phyloP scores from a whole-genome alignment of 768 basidiomycete genomes.

The Tulasnella sp. region DNA sequence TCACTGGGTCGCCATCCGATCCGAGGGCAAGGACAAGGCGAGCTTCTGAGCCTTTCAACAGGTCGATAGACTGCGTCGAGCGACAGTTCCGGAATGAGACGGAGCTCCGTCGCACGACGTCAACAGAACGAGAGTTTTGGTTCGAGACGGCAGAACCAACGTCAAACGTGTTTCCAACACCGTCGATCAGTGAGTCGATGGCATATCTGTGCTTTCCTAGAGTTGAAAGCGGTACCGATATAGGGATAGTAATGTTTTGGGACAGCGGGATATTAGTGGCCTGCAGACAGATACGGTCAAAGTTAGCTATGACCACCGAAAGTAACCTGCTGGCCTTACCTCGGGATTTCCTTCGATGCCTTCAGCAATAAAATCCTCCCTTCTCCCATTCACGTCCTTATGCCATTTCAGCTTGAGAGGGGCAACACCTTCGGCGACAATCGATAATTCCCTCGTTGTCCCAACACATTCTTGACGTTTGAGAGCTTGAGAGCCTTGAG shows the following conservation, averaged over 20 bases:
- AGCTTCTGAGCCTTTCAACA: conserved; percentile 59
- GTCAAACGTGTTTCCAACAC: conserved; percentile 58
- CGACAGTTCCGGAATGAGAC: conserved; percentile 65
- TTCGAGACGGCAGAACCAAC: conserved; percentile 22
- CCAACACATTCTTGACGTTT: conserved; percentile 42
- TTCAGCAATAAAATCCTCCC: conserved; percentile 66
- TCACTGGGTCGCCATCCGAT: conserved; percentile 45
- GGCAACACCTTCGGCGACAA: conserved; percentile 21
- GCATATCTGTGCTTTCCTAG: conserved; percentile 60
- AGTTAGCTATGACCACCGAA: not conserved
- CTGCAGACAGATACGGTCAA: conserved; percentile 12
- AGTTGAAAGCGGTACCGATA: conserved; percentile 48
- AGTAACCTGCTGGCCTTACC: conserved; percentile 1
- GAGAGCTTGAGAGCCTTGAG: conserved; percentile 29
- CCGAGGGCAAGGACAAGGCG: conserved; percentile 39
- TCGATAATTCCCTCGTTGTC: conserved; percentile 39
- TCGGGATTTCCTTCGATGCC: conserved; percentile 58
- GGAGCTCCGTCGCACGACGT: conserved; percentile 57
- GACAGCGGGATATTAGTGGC: conserved; percentile 13
- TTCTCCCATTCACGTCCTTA: conserved; percentile 49
- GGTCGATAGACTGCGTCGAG: conserved; percentile 51
- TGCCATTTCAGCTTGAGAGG: conserved; percentile 61
- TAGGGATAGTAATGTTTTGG: conserved; percentile 53
- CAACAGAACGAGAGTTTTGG: conserved; percentile 45
- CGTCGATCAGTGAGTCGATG: conserved; percentile 73